Evolutionary conservation across 805 yeast species (phyloP), one percentile per base, ranked within the genome.

Genomic region (Candida tammaniensis): DNA sequence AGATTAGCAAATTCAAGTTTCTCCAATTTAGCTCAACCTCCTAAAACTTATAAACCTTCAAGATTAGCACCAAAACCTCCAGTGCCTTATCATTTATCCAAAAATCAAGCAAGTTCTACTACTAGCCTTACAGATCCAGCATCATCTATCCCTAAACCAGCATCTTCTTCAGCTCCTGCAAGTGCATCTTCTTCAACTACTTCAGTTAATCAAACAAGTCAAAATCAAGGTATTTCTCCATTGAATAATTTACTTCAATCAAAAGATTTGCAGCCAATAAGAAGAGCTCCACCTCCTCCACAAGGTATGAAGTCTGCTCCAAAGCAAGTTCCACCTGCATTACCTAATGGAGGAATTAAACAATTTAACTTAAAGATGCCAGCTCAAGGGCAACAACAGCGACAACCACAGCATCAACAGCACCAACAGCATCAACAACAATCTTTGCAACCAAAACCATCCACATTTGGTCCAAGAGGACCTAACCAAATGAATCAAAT

Each of bases 261-360:
- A 30, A 33, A 26, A 12, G 31, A 41, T 16, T 48, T 74, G 38
- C 55, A 68, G 2, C 80, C 81, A 6, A 59, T 59, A 45, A 65
- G 82, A 56, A 66, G 63, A 38, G 80, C 82, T 1, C 82, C 82
- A 5, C 46, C 47, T 7, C 48, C 48, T 4, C 40, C 42, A 11
- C 20, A 20, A 24, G 25, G 29, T 4, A 29, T 51, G 12, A 29
- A 39, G 4, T 29, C 42, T 5, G 54, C 45, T 18, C 62, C 62
- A n/a, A 52, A 43, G 33, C 64, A 51, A 34, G 32, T 31, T 9
- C 68, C 68, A 7, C 68, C 69, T 10, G 24, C 46, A 3, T 44
- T 54, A 23, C 65, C 66, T 10, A 27, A 13, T 27, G 19, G 9
- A 31, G 32, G 39, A 22, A 31, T 37, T 18, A 41, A 38, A 23